Base-by-base conservation (phyloP, 2,329 filamentous ascomycete species). In the Botrytis byssoidea region DNA sequence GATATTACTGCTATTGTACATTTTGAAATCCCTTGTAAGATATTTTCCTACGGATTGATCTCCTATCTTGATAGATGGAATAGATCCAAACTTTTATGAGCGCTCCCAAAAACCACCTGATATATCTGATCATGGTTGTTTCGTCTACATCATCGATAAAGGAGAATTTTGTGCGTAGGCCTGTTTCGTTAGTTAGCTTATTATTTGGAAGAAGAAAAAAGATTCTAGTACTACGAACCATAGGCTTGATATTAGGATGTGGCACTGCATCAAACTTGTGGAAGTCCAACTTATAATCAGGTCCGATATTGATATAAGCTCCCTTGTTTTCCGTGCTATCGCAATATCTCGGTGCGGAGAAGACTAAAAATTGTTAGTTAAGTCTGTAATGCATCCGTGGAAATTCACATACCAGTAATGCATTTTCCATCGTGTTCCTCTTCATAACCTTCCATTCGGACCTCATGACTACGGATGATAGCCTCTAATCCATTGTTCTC, bases 401-500 rank as follows among this genome's bases (percentile, higher is more conserved):
- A 63, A 37, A 25, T 72, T 18, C 68, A 83, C 87, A 77, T 86
- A 93, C 92, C 92, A 65, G 96, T 99, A 79, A 99, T 98, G 82
- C 96, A 99, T 79, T 90, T 91, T 77, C 95, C 96, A 79, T 96
- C 92, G 82, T 99, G 96, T 86, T 99, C 95, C 78, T 97, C 93
- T 82, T 99, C 95, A 81, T 98, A 99, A n/a, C 96, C 96, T 75
- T 96, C 95, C 96, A 99, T 99, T 79, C 96, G 91, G 42, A 99
- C 96, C 83, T 99, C 96, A 84, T 99, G 96, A 81, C 94, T 97
- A 79, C 96, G 92, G 79, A 99, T 99, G 77, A 99, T 92, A 64
- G 96, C 96, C 77, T 97, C 93, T 59, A 99, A 88, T 0, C 93
- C 93, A 83, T 99, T 99, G 84, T 92, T 94, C 79, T 99, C 95